Base-by-base conservation (phyloP, 2,329 filamentous ascomycete genomes). In the Hyphodiscus sp. region DNA sequence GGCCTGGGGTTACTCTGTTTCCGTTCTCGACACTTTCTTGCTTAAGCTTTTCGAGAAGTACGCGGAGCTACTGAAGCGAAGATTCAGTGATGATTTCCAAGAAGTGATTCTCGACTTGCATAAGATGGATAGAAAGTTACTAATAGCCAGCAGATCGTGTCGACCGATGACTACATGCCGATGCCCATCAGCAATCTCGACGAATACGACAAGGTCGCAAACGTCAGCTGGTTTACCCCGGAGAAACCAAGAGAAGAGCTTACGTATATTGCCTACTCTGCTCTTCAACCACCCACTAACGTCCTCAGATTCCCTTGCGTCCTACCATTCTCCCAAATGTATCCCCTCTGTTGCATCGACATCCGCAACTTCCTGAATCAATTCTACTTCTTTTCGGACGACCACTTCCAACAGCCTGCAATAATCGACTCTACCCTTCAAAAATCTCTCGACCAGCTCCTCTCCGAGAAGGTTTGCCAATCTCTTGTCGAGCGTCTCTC, bases 161-260 rank as follows among this genome's bases (percentile, higher is more conserved):
- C 89, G n/a, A 96, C 90, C 0, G 94, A 99, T 68, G 94, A 99
- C 70, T 99, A 99, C 71, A 99, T 99, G 92, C 95, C 94, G 2
- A 97, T 99, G 94, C 89, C 90, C 1, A 95, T 97, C 68, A 89
- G 91, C 64, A 91, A 87, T 19, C 72, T 79, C 16, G 91, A 96
- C 63, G 91, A 97, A 66, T 97, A 95, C 67, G 89, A 95, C 64
- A 96, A 96, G 65, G 92, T 99, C 38, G 82, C 96, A 59, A 94
- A 91, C 57, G 91, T 97, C 56, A 95, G 88, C 72, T 99, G 92
- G 92, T 97, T 96, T 69, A 86, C 82, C 1, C 91, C 91, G 44
- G 90, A 95, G 30, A 90, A 88, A 63, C 74, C 84, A 18, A 73
- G 80, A 29, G 83, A 91, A 56, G 83, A 94, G 61, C 79, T 96